Base-by-base conservation (phyloP, 768 basidiomycete genomes). In the Lactarius sanguifluus region DNA sequence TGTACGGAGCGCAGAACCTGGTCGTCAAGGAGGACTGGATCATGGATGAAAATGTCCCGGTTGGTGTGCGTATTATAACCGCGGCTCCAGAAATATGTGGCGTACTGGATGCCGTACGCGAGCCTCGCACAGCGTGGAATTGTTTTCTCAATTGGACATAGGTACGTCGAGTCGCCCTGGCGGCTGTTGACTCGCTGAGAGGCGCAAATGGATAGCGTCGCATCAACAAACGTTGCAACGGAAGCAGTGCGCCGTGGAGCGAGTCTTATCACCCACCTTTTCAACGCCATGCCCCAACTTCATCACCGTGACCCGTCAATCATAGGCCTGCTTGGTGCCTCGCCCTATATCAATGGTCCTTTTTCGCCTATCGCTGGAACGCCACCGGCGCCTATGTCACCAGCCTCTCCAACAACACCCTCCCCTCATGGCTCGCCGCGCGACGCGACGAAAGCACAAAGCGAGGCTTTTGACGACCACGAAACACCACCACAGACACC, bases 301-400 rank as follows among this genome's bases (percentile, higher is more conserved):
- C 90, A 96, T 74, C 94, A 96, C 74, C 85, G 94, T 40, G 93
- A 95, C 74, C 94, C 94, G 13, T 91, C 91, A 13, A 92, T 96
- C 72, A 93, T 96, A 64, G 94, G 94, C 32, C 82, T 96, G 9
- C 78, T 96, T 61, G 92, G 92, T 32, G 85, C 92, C 47, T 89
- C 88, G 16, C 90, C 88, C 1, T 82, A 85, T 72, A 76, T 86
- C 43, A 81, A 81, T 28, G 79, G 81, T 6, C 76, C 76, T 0
- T 75, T 79, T 61, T 77, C 80, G 2, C 77, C 78, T 18, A 70
- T 71, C 61, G 63, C 72, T 61, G 70, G 73, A n/a, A 71, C 71
- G 28, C 65, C 76, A 13, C 69, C 71, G 10, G 43, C 55, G n/a
- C 64, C 71, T 23, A 36, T 28, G 10, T 62, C 70, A 12, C 70